These are phyloP conservation scores for Mercurialis annua DNA, from an alignment of 345 rosid species.

Conservation along the genomic window DNA sequence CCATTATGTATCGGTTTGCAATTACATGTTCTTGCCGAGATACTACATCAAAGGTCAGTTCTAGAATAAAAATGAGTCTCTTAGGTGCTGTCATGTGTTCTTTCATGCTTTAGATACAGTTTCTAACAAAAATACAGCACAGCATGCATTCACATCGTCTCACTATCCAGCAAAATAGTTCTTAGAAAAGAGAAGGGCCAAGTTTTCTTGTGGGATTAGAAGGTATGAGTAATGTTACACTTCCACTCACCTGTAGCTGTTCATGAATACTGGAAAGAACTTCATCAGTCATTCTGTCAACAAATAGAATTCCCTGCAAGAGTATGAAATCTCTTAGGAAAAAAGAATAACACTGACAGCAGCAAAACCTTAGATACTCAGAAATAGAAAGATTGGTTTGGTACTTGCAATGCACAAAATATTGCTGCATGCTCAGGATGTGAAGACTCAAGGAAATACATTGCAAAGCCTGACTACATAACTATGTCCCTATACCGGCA, in stretches of 20 bases:
- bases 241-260: constrained; percentile 61
- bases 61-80: not conserved
- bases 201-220: not conserved
- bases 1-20: not conserved
- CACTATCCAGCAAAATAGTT: not conserved
- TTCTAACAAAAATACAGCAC: not conserved
- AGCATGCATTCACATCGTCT: not conserved
- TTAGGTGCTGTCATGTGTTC: not conserved
- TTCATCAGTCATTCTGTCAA: constrained; percentile 79
- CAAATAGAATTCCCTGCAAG: constrained; percentile 81
- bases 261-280: constrained; percentile 63
- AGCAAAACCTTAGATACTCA: not conserved
- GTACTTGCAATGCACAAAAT: not conserved
- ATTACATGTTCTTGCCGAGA: not conserved
- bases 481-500: not conserved
- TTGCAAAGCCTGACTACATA: not conserved
- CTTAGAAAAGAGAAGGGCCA: not conserved
- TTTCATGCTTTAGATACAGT: constrained; percentile 3
- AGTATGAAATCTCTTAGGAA: constrained; percentile 22
- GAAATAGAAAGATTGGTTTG: not conserved
- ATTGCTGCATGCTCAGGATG: not conserved
- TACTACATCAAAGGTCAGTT: not conserved
- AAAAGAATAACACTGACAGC: not conserved
- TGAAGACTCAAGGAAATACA: not conserved
- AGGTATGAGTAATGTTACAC: constrained; percentile 1